Evolutionary conservation across 352 stramenopile genomes (phyloP), one percentile per base, ranked within the genome.

Genomic region (Globisporangium viniferum): DNA sequence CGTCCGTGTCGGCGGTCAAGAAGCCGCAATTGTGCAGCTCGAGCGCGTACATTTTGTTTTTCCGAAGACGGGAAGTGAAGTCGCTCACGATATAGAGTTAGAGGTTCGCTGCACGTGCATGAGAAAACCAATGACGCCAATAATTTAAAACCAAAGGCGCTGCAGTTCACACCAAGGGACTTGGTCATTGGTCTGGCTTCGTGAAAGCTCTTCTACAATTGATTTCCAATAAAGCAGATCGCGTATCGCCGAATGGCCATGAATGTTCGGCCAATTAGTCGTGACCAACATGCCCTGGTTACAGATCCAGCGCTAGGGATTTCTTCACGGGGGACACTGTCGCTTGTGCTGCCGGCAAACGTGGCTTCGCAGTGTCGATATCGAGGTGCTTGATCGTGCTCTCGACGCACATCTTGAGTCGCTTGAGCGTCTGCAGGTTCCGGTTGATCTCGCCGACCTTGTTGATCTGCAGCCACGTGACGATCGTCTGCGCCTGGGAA

Each of bases 41-140:
- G 10, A 90, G 77, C 60, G 82, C 86, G 15, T 94, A 94, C 72
- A 89, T 94, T 73, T 74, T 94, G 36, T 94, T 94, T 64, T 94
- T 86, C 71, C 74, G 81, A 58, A 73, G 86, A 44, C 73, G 81
- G 56, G 71, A 79, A 55, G 82, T 89, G 54, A 75, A 88, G 57
- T 86, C 80, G 9, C 73, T 89, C 53, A 89, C 82, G 31, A 88
- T 91, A 67, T 89, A 76, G 76, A 27, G 31, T 33, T 33, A 63
- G 20, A 49, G 14, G 5, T 41, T 12, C 9, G 35, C 0, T 41
- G 35, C 35, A 41, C 35, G 35, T 41, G 8, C 7, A 41, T 8
- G 31, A 62, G 20, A 49, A 22, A 31, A 33, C 10, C 12, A 48
- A 20, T 27, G 14, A 4, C 24, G 9, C 5, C 31, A 8, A 24